Evolutionary conservation across 495 filamentous ascomycete species (phyloP).

Genomic region (Lasiosphaeria hispida): DNA sequence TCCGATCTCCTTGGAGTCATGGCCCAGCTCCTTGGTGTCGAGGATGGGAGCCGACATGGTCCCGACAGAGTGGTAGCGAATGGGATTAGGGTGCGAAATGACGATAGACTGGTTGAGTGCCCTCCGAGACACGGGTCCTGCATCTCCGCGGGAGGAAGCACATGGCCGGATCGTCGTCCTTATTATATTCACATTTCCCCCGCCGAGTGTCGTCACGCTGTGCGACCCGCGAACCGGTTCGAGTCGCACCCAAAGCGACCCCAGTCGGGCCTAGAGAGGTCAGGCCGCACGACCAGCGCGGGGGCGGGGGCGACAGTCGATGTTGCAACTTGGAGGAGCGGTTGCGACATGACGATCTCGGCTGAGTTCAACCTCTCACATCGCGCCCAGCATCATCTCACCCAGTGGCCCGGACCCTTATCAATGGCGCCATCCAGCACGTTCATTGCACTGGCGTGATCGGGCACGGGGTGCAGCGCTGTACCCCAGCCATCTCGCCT

Average conservation of each 20-base stretch:
- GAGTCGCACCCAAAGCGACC: too few species aligned
- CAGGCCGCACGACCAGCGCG: too few species aligned
- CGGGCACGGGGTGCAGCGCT: not conserved
- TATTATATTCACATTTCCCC: not conserved
- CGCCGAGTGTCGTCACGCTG: not conserved
- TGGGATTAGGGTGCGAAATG: not conserved
- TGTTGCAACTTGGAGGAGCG: not conserved
- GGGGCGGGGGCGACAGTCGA: too few species aligned
- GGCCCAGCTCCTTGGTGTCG: not conserved
- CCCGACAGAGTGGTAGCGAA: slow-evolving; percentile 13
- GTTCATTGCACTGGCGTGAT: slow-evolving; percentile 10
- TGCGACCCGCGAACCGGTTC: not conserved
- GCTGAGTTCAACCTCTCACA: not conserved
- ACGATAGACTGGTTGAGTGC: not conserved
- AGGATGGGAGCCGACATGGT: not conserved
- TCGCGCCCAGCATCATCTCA: not conserved
- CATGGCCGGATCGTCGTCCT: not conserved
- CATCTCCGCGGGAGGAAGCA: slow-evolving; percentile 6
- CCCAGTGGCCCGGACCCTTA: slow-evolving; percentile 1
- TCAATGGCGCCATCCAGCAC: slow-evolving; percentile 20
- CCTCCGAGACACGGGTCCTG: slow-evolving; percentile 4
- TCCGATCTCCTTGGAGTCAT: not conserved
- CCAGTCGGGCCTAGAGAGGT: too few species aligned
- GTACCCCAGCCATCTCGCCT: not conserved
- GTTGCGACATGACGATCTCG: not conserved